phyloP scores from a whole-genome alignment of 257 asterid species.

The Linaria vulgaris region DNA sequence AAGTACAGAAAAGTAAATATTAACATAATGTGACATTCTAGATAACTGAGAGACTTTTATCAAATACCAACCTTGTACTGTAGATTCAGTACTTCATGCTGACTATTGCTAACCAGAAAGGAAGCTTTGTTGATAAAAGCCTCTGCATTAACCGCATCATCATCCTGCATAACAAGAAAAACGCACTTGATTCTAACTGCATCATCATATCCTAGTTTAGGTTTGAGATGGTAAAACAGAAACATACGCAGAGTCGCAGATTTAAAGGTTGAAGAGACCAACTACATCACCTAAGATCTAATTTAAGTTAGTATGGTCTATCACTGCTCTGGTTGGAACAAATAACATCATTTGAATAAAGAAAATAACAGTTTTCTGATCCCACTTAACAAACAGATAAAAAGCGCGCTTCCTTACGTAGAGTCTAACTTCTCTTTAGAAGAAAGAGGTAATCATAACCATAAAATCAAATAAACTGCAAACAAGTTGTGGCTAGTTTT shows the following conservation, averaged over 20 bases:
- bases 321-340: background rate
- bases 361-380: conserved; percentile 10
- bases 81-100: conserved; percentile 84
- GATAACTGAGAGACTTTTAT: conserved; percentile 6
- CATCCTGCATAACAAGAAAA: conserved; percentile 62
- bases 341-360: background rate
- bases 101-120: conserved; percentile 87
- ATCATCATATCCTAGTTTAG: conserved; percentile 15
- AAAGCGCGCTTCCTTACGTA: background rate
- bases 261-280: conserved; percentile 9
- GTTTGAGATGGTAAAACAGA: conserved; percentile 6
- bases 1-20: background rate
- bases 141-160: conserved; percentile 97
- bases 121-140: conserved; percentile 98
- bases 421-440: background rate
- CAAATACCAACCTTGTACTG: conserved; percentile 71
- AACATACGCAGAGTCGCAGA: conserved; percentile 9
- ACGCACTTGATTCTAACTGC: conserved; percentile 19
- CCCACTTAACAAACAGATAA: background rate
- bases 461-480: background rate
- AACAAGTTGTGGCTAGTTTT: conserved; percentile 2
- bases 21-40: conserved; percentile 7
- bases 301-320: too few relatives aligned
- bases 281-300: background rate
- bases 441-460: background rate